Evolutionary conservation across 2,329 filamentous ascomycete species (phyloP), one percentile per base, ranked within the genome.

Genomic region (Fusarium foetens): DNA sequence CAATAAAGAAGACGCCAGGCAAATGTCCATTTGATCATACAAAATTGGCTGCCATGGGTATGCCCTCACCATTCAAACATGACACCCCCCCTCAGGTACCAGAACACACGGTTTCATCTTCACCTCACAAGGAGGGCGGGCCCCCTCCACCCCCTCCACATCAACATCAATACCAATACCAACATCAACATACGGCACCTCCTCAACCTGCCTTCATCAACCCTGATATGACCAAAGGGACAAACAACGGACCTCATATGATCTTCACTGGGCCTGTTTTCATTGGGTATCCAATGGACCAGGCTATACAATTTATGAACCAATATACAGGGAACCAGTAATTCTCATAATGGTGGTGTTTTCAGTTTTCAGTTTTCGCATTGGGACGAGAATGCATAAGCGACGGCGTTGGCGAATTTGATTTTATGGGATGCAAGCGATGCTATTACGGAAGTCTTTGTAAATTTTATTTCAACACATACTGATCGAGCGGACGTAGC

Each of bases 211-310:
- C 86, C 2, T 90, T 90, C 62, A 81, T 91, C 74, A 87, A 87
- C 71, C 79, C 85, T 43, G 77, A 80, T 59, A 68, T 81, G 41
- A 57, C 76, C 52, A 80, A 83, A 72, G 77, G 76, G 58, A 73
- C 73, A 10, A 68, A 71, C 42, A 78, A 75, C 14, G 73, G 74
- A 14, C 89, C 93, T 14, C 91, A 92, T 75, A 92, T 98, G 88
- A 86, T 97, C 1, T 97, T 98, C 78, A 97, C 93, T 13, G 95
- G 95, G 0, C 95, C 95, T 0, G 94, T 98, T 1, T 98, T 98
- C 78, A 94, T 98, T 76, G 95, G 95, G 0, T 98, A 97, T 77
- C 90, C 92, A 14, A 88, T 94, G 68, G 93, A 97, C 66, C 91
- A 97, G 79, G 93, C 93, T n/a, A 88, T 93, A 29, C 86, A 89